phyloP scores from a whole-genome alignment of 805 yeast species.

The Saturnispora serradocipensis region DNA sequence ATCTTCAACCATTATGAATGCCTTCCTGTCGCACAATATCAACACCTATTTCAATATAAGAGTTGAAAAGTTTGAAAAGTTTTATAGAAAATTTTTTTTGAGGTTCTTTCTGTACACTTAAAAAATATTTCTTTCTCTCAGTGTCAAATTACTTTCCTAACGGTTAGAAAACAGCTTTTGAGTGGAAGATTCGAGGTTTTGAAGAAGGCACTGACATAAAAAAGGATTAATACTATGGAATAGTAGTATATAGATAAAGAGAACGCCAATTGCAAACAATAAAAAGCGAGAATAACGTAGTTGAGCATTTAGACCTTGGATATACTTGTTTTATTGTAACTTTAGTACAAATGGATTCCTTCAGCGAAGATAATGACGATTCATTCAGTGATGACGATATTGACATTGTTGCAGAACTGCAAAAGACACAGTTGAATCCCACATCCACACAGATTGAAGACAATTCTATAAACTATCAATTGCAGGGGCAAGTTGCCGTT shows the following conservation, averaged over 20 bases:
- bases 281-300: not conserved
- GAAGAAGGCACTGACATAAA: not conserved
- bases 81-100: not conserved
- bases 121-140: not conserved
- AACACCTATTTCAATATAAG: not conserved
- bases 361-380: slow-evolving; percentile 12
- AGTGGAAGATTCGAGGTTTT: not conserved
- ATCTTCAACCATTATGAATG: slow-evolving; percentile 34
- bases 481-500: slow-evolving; percentile 75
- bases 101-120: not conserved
- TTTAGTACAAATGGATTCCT: not conserved
- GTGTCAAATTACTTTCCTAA: not conserved
- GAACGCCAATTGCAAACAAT: not conserved
- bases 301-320: not conserved
- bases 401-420: slow-evolving; percentile 15
- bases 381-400: slow-evolving; percentile 27
- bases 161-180: not conserved
- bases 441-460: not conserved
- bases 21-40: not conserved
- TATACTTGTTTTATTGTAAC: not conserved
- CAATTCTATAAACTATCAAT: slow-evolving; percentile 30
- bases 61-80: not conserved
- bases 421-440: not conserved
- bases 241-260: not conserved
- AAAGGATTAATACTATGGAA: not conserved